These are phyloP conservation scores for Tetrahymena elliotti DNA, from an alignment of 73 alveolate species.

Conservation along the genomic window DNA sequence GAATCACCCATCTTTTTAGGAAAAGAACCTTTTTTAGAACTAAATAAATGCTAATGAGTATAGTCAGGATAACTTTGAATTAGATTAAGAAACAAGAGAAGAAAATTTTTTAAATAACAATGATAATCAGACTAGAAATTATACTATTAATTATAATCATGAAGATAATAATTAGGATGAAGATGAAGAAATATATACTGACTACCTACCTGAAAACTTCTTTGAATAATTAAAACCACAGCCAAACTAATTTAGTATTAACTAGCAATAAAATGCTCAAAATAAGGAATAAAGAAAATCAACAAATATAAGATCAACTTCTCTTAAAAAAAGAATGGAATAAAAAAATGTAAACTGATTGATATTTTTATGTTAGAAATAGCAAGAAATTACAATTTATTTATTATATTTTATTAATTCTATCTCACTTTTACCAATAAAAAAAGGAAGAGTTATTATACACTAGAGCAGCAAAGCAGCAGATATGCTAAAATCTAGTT, in stretches of 20 bases:
- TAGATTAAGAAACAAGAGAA: neutral
- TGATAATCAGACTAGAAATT: neutral
- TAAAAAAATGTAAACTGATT: neutral
- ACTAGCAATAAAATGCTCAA: neutral
- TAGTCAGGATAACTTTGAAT: neutral
- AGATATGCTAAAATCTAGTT: neutral
- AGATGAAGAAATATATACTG: neutral
- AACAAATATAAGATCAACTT: neutral
- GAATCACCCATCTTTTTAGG: neutral
- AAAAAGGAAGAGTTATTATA: neutral
- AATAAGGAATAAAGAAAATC: neutral
- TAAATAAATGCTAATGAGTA: neutral
- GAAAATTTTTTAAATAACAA: neutral
- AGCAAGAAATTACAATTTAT: neutral
- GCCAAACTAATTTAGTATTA: neutral
- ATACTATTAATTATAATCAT: neutral
- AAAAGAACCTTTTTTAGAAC: neutral
- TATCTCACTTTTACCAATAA: neutral
- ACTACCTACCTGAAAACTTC: neutral
- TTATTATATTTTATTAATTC: neutral
- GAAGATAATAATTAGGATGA: neutral
- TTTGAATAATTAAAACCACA: neutral
- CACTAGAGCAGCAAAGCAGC: neutral
- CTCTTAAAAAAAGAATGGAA: neutral
- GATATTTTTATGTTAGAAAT: neutral